phyloP scores from a whole-genome alignment of 2,329 filamentous ascomycete species.

The Apiospora kogelbergensis region DNA sequence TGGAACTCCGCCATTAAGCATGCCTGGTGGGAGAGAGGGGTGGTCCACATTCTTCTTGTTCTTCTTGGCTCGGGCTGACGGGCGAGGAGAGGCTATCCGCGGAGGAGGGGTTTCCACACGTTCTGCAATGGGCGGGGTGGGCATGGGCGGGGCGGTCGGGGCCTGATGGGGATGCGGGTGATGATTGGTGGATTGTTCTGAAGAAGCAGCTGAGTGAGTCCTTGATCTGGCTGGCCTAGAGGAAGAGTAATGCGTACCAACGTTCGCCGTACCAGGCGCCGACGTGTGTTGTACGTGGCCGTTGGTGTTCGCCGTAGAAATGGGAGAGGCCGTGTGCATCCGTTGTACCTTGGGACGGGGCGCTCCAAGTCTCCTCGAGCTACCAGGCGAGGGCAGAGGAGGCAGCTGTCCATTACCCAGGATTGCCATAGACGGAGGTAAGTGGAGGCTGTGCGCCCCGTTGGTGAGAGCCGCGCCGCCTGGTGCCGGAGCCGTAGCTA shows the following conservation, averaged over 20 bases:
- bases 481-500: slow-evolving; percentile 26
- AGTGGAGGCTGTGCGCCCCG: slow-evolving; percentile 27
- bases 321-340: slow-evolving; percentile 78
- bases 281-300: slow-evolving; percentile 40
- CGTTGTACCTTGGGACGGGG: slow-evolving; percentile 57
- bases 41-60: slow-evolving; percentile 48
- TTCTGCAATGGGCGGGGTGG: slow-evolving; percentile 52
- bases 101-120: slow-evolving; percentile 54
- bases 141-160: slow-evolving; percentile 50
- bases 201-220: slow-evolving; percentile 57
- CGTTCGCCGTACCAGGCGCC: slow-evolving; percentile 30
- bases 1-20: slow-evolving; percentile 80
- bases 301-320: slow-evolving; percentile 53
- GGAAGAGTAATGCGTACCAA: slow-evolving; percentile 41
- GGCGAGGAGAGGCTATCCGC: slow-evolving; percentile 49
- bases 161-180: slow-evolving; percentile 22
- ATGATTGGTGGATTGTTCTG: slow-evolving; percentile 47
- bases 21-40: slow-evolving; percentile 55
- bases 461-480: slow-evolving; percentile 21
- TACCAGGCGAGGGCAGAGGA: slow-evolving; percentile 79
- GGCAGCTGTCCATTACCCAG: slow-evolving; percentile 79
- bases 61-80: slow-evolving; percentile 49
- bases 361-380: slow-evolving; percentile 40
- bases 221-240: slow-evolving; percentile 49
- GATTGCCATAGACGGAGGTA: slow-evolving; percentile 73